Percentiles rank a stretch among this genome's conserved stretches.
phyloP scores from a whole-genome alignment of 2,329 filamentous ascomycete species.

The Grosmannia clavigera region DNA sequence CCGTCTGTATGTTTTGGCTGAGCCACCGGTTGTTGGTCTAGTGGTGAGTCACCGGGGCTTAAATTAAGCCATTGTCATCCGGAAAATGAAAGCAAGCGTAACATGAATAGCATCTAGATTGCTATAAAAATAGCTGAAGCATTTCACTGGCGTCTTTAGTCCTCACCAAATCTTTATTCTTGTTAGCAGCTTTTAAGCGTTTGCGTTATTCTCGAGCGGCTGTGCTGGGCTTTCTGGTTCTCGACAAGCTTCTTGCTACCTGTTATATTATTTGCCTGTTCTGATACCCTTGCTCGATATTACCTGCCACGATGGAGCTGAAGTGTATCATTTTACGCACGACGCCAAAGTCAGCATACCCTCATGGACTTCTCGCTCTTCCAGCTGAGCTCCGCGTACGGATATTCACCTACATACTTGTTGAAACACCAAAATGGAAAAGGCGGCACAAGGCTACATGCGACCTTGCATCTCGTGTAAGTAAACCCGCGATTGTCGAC shows the following conservation, averaged over 20 bases:
- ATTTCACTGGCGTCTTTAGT: not conserved
- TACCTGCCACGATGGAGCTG: not conserved
- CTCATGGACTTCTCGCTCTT: not conserved
- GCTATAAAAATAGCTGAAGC: not conserved
- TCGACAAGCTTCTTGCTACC: not conserved
- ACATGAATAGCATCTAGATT: not conserved
- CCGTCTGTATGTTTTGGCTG: not conserved
- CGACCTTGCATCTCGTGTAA: not conserved
- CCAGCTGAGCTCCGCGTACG: not conserved
- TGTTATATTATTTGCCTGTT: not conserved
- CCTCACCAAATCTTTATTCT: not conserved
- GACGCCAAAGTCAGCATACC: not conserved
- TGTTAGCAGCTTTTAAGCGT: not conserved
- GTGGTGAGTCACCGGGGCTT: not conserved
- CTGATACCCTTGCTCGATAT: not conserved
- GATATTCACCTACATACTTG: not conserved
- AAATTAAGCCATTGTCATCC: not conserved
- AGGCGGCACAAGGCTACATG: slow-evolving; percentile 3
- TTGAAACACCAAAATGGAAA: not conserved
- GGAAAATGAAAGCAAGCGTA: not conserved
- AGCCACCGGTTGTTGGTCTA: not conserved
- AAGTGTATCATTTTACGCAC: not conserved
- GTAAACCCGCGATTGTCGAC: not conserved
- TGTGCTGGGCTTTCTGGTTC: not conserved
- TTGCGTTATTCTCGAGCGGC: not conserved